Evolutionary conservation across 352 stramenopile species (phyloP), one percentile per base, ranked within the genome.

Genomic region (Porosira glacialis): DNA sequence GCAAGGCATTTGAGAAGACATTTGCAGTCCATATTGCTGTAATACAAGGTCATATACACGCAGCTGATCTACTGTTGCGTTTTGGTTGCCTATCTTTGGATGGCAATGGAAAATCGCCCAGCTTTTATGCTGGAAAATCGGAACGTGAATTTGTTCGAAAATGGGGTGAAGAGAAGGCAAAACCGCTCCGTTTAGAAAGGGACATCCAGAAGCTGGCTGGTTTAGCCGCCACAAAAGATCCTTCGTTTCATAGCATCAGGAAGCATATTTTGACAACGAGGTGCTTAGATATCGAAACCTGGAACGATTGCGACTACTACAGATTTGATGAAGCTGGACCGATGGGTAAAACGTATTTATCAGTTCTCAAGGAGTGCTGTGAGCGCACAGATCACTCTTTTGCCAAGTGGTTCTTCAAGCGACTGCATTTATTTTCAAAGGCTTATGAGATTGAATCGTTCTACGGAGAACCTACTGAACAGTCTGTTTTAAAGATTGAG

Each of bases 11-110:
- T 57, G 2, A 45, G 22, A 30, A 19, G 33, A 31, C 38, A 0
- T 57, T 31, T 17, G 61, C 61, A 11, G 50, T 62, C 11, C 61
- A 70, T 26, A 70, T 70, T 63, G 50, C 50, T 0, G 33, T 27
- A 27, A 43, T 28, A 10, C 11, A 26, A n/a, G 63, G 53, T 11
- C 63, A 74, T 30, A 22, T 66, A 35, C 3, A 41, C 17, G 13
- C 27, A 1, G 56, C 35, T 38, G 35, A 74, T 45, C 17, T 74
- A 2, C 28, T 74, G 30, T n/a, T 66, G 0, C 19, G n/a, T 3
- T 66, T 66, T 15, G 31, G 33, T 15, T 31, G 19, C 13, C 19
- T 13, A 11, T 31, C 53, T 41, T 17, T 22, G 17, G 63, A 74
- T 21, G 41, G 48, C n/a, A 74, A 55, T 2, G 48, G 48, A 2